Evolutionary conservation across 768 basidiomycete species (phyloP).

Genomic region (Lentinula sp.): DNA sequence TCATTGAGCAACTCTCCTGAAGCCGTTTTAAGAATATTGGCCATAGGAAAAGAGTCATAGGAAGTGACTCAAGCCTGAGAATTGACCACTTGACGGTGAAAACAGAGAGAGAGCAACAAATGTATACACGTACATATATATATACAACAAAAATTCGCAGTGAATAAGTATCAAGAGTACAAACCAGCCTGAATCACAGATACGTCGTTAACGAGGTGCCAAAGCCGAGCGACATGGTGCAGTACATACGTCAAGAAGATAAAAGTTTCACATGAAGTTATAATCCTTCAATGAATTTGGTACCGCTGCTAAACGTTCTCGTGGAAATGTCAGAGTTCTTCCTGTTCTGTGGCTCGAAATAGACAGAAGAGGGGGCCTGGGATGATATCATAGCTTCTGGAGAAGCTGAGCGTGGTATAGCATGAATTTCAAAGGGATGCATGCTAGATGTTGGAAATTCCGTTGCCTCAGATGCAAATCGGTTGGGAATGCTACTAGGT

Average conservation of each 20-base stretch:
- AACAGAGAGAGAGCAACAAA: too few species aligned
- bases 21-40: too few species aligned
- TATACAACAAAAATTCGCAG: background rate
- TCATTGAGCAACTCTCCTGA: too few species aligned
- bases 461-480: conserved; percentile 18
- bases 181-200: background rate
- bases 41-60: too few species aligned
- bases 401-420: conserved; percentile 15
- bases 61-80: too few species aligned
- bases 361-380: conserved; percentile 9
- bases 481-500: conserved; percentile 8
- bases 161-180: background rate
- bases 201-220: background rate
- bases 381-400: conserved; percentile 12
- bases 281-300: conserved; percentile 37
- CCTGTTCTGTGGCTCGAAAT: conserved; percentile 12
- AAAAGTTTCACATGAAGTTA: background rate
- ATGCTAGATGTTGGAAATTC: conserved; percentile 10
- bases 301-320: conserved; percentile 36
- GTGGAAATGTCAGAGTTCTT: conserved; percentile 16
- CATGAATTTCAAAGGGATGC: background rate
- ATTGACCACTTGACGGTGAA: too few species aligned
- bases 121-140: background rate
- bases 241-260: background rate
- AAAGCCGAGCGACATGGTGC: background rate